Conservation (phyloP, 1,284 basidiomycete genomes). For the Rhodotorula sp. region DNA sequence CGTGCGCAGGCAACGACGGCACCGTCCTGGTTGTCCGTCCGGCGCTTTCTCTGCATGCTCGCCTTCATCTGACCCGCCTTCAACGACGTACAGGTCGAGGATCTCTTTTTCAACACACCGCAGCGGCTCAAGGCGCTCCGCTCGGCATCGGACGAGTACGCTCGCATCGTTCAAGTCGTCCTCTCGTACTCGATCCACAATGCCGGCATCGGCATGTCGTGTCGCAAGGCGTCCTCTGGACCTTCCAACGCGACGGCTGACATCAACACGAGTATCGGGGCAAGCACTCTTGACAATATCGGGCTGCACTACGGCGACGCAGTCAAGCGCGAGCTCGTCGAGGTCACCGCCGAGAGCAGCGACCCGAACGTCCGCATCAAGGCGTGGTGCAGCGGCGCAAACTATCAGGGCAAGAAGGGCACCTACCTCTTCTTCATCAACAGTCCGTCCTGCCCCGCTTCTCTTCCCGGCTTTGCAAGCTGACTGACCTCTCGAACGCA, state of each 20-base stretch:
- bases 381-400: conserved; percentile 80
- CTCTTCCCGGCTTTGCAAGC: not conserved
- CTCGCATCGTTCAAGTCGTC: conserved; percentile 87
- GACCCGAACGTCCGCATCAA: conserved; percentile 64
- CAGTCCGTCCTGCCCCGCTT: conserved; percentile 60
- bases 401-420: conserved; percentile 83
- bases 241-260: conserved; percentile 69
- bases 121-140: conserved; percentile 83
- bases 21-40: conserved; percentile 76
- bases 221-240: conserved; percentile 73
- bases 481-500: conserved; percentile 48
- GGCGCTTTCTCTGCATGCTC: not conserved
- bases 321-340: conserved; percentile 77
- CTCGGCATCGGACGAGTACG: conserved; percentile 86
- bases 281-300: conserved; percentile 71
- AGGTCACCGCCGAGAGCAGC: conserved; percentile 50
- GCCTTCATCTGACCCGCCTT: not conserved
- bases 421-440: conserved; percentile 95
- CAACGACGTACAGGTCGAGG: conserved; percentile 68
- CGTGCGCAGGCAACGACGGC: conserved; percentile 91
- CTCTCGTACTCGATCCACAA: conserved; percentile 94
- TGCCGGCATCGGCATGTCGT: conserved; percentile 79
- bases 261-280: conserved; percentile 74
- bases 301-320: conserved; percentile 76
- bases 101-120: conserved; percentile 93